Evolutionary conservation across 176 grass and related monocot genomes (phyloP).

Genomic region (Ensete ventricosum): DNA sequence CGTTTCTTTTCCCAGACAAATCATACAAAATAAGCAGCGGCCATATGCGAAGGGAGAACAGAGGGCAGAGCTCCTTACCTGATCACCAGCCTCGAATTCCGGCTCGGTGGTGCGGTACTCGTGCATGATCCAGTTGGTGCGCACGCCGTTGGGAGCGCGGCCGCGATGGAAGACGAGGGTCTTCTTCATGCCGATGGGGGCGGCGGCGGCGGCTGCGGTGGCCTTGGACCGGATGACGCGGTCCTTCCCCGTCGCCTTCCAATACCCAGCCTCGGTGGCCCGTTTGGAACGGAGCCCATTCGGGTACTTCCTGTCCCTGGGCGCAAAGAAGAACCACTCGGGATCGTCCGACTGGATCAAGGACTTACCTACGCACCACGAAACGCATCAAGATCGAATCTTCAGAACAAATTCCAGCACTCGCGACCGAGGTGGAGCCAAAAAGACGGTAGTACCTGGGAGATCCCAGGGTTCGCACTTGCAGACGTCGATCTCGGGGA

Average conservation of each 20-base stretch:
- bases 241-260: constrained; percentile 48
- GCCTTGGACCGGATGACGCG: constrained; percentile 23
- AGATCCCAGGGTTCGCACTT: constrained; percentile 47
- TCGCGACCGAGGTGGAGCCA: neutral
- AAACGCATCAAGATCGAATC: constrained; percentile 18
- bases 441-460: constrained; percentile 15
- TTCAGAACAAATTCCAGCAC: neutral
- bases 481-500: constrained; percentile 36
- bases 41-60: neutral
- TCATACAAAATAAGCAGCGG: constrained; percentile 8
- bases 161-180: constrained; percentile 60
- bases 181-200: constrained; percentile 55
- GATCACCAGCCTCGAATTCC: constrained; percentile 19
- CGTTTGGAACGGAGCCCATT: constrained; percentile 36
- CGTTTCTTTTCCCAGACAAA: neutral
- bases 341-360: constrained; percentile 49
- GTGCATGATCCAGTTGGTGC: constrained; percentile 63
- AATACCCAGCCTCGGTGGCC: constrained; percentile 34
- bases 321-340: constrained; percentile 72
- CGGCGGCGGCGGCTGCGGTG: neutral
- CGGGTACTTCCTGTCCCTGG: constrained; percentile 49
- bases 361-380: constrained; percentile 23
- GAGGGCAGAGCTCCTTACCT: constrained; percentile 18
- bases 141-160: constrained; percentile 33
- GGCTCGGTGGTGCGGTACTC: constrained; percentile 54